phyloP scores from a whole-genome alignment of 352 stramenopile genomes.

The Phytophthora sansomeana region DNA sequence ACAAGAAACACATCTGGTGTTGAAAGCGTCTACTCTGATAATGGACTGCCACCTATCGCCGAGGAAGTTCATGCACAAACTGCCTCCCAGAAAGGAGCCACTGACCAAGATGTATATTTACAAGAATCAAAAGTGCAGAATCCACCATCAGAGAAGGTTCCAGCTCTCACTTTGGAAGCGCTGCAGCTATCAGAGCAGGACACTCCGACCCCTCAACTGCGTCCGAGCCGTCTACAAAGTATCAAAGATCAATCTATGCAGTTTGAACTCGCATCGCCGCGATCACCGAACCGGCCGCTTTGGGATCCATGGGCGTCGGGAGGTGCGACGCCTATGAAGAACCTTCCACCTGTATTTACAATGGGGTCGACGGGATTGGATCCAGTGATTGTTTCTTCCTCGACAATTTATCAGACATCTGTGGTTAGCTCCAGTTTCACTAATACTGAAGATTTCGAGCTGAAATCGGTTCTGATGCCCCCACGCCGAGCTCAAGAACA shows the following conservation, averaged over 20 bases:
- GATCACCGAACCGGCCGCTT: constrained; percentile 41
- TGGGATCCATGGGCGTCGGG: constrained; percentile 58
- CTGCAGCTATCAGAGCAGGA: neutral
- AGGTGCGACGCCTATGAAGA: constrained; percentile 44
- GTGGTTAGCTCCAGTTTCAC: too few species aligned
- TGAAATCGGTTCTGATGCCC: constrained; percentile 49
- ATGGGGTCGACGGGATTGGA: constrained; percentile 42
- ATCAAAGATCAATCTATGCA: constrained; percentile 15
- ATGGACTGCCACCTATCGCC: constrained; percentile 27
- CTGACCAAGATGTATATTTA: neutral
- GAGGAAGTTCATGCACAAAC: constrained; percentile 5
- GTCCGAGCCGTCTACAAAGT: constrained; percentile 3
- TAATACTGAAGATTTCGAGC: constrained; percentile 41
- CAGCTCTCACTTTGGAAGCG: constrained; percentile 7
- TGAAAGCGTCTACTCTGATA: too few species aligned
- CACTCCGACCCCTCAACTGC: neutral
- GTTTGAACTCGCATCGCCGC: constrained; percentile 40
- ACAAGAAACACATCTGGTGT: too few species aligned
- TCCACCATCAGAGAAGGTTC: neutral
- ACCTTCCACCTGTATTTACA: constrained; percentile 43
- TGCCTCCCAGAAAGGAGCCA: neutral
- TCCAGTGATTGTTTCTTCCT: constrained; percentile 26
- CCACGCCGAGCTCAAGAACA: constrained; percentile 20
- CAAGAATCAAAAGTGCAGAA: neutral
- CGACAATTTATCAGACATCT: constrained; percentile 4